Evolutionary conservation across 2,329 filamentous ascomycete genomes (phyloP), one percentile per base, ranked within the genome.

Genomic region (Diaporthe sp.): DNA sequence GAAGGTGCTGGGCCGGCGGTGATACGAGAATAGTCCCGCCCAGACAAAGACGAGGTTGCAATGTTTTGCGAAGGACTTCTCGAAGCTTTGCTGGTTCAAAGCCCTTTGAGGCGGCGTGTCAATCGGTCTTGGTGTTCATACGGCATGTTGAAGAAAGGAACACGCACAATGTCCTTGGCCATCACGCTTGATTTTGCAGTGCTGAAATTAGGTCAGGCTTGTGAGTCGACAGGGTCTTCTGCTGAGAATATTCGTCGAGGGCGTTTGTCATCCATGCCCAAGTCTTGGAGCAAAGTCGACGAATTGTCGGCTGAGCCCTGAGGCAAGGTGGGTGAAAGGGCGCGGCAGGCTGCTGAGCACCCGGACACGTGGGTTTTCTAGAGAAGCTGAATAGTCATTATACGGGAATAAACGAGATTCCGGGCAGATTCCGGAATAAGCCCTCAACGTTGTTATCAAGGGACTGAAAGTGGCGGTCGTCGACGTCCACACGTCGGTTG

Each of bases 81-180:
- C 34, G 49, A 55, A 55, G 49, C 15, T 22, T 28, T 70, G 65
- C 46, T 6, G 34, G n/a, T 34, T 28, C 34, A 55, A 42, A 53
- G 15, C 8, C 15, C 65, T 68, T 68, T 68, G 31, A 68, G 46
- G 31, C 46, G 31, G 22, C 46, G 46, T 28, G 65, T 37, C 49
- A 55, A 70, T 42, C 22, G 34, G 49, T 70, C 65, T 70, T 70
- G 65, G 65, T 70, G n/a, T 31, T 19, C 46, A 39, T 31, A 28
- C 22, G n/a, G 65, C 46, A 39, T 37, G 1, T 39, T 28, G 49
- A 53, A 70, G 46, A 53, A 37, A 49, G 44, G 22, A 53, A 55
- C 49, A 10, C 49, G 3, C 6, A 55, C 49, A 70, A 28, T 53
- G 9, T 15, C 34, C 34, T 42, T 70, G 65, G 28, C 34, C 3